Evolutionary conservation across 805 yeast species (phyloP), one percentile per base, ranked within the genome.

Genomic region (Hyphopichia homilentoma): DNA sequence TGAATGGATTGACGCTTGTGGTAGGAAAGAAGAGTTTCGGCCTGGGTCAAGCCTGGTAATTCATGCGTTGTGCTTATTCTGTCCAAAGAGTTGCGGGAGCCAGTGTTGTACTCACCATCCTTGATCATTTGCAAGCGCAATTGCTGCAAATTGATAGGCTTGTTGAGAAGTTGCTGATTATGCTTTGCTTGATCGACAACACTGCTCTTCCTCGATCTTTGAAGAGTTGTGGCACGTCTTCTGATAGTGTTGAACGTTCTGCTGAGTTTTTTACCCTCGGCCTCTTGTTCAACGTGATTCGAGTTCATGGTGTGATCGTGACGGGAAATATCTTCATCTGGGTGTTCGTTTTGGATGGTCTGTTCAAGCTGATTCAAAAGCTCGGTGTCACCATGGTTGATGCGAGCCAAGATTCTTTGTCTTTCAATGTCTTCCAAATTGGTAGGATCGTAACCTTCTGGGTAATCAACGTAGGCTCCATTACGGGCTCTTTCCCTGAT

Each of bases 401-500:
- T 48, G 27, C 57, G 54, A 16, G 44, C 51, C 25, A 65, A 47
- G 12, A 54, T 36, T 31, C 68, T 47, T 38, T 55, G 64, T 40
- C 56, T 57, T 38, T 67, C 73, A 29, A 66, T 50, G 39, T 65
- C 72, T 23, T 55, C 65, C n/a, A 47, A 32, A 30, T 68, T 54
- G 1, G 81, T 75, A 9, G 81, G 81, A 44, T 75, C 81, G 44
- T 67, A 75, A 13, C 70, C 74, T 1, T 40, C 47, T 0, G 79
- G 75, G 43, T 70, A 74, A 23, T 52, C 60, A 30, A 61, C 65
- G 47, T 65, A 81, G 33, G 62, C 72, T 6, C 86, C 85, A 36
- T 59, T 46, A 9, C 59, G 57, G 38, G 72, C 76, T 39, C 71
- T 57, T 45, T 83, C 93, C 34, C 93, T 67, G 30, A 84, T 65